Base-by-base conservation (phyloP, 768 basidiomycete species). In the Pulveroboletus frians region DNA sequence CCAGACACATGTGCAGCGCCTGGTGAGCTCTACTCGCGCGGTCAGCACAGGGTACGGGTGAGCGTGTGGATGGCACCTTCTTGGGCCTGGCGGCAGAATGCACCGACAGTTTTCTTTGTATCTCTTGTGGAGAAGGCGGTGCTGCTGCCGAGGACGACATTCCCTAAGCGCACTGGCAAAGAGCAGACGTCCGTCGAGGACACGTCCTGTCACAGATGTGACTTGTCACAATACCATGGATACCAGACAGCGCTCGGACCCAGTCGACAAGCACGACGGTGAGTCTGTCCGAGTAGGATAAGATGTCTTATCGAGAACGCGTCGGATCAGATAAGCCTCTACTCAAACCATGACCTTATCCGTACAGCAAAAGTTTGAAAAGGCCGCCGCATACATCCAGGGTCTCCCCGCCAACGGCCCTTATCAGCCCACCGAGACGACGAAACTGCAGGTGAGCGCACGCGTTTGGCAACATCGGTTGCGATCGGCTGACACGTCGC, bases 91-190 rank as follows among this genome's bases (percentile, higher is more conserved):
- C 71, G 3, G 74, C 75, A 0, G 84, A 80, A 57, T 85, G 84
- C 17, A 89, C 77, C 3, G 88, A 91, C 6, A 94, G 79, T 64
- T 92, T 93, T 56, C 89, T 76, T 50, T 88, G 79, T 15, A 94
- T 81, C 71, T 94, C 92, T 65, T 91, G 89, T 14, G 85, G 83
- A 11, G 91, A 84, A 8, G 89, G 92, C 5, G 90, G 86, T 13
- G 85, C 47, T 35, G 59, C 67, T 39, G 63, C 43, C 39, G 67
- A 63, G 46, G 57, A 53, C 40, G 62, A 57, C 64, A 67, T 67
- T 67, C 29, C 32, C 53, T 44, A 26, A 41, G 53, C 56, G 30
- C 43, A 35, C 63, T 53, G 21, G 55, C 49, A 39, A 47, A 47
- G 59, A 27, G 38, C 14, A 35, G 53, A 32, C 32, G 8, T 14